Percentiles rank a stretch among this genome's conserved stretches.
phyloP scores from a whole-genome alignment of 73 alveolate genomes.

The Paramecium biaurelia region DNA sequence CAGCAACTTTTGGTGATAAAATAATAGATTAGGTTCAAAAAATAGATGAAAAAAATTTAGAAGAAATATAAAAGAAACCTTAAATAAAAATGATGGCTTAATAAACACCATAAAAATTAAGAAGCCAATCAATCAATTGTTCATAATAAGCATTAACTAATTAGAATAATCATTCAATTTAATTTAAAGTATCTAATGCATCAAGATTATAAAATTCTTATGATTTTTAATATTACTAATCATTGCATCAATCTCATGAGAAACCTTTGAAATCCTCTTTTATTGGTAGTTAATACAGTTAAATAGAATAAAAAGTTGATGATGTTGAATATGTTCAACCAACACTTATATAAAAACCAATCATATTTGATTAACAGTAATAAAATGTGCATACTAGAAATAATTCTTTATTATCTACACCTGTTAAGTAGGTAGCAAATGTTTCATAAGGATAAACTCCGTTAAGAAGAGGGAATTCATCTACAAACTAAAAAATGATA shows the following conservation, averaged over 20 bases:
- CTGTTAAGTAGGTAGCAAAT: slow-evolving; percentile 22
- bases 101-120: slow-evolving; percentile 19
- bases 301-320: neutral
- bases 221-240: neutral
- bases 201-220: slow-evolving; percentile 4
- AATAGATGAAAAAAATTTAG: neutral
- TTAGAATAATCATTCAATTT: neutral
- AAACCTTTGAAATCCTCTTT: neutral
- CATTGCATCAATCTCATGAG: neutral
- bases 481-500: neutral
- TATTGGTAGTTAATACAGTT: neutral
- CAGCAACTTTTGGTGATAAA: slow-evolving; percentile 47
- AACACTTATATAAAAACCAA: neutral
- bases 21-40: neutral
- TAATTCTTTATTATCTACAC: neutral
- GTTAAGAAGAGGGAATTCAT: slow-evolving; percentile 8
- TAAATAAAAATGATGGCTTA: neutral
- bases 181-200: slow-evolving; percentile 13
- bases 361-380: neutral
- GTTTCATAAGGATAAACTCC: slow-evolving; percentile 18
- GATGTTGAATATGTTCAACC: neutral
- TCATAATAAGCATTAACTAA: neutral
- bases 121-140: slow-evolving; percentile 8
- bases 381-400: neutral
- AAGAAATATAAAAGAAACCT: neutral